Evolutionary conservation across 495 filamentous ascomycete genomes (phyloP), one percentile per base, ranked within the genome.

Genomic region (Letharia lupina): DNA sequence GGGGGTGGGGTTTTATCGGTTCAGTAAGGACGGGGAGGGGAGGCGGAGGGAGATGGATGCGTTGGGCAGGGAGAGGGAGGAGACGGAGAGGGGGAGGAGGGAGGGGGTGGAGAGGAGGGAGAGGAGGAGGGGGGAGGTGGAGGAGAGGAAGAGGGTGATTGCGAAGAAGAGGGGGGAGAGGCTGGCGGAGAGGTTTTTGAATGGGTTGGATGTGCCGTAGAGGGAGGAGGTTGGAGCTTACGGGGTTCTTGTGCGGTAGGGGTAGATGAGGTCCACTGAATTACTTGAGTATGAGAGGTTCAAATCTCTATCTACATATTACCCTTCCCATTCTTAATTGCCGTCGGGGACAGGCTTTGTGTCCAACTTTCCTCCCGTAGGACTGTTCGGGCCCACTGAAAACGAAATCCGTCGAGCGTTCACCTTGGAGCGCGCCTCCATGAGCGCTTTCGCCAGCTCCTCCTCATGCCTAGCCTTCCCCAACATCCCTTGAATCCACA

Each of bases 1-100:
- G 72, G 95, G 94, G 0, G 88, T 89, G 10, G 95, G 91, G 1
- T 98, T 96, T 73, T 97, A 92, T 74, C 81, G 82, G 42, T 98
- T 98, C 72, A 89, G 86, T 37, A 80, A 76, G 67, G 87, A 96
- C 74, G 84, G 84, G 71, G 84, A 77, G 61, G 77, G 77, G 63
- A 78, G 94, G 63, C 75, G 76, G 68, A 73, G 73, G 74, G 88
- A 98, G 82, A 96, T 98, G 91, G 81, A 82, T 74, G 82, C 79
- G 59, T 73, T 98, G 66, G 81, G 82, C 70, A 75, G 69, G 64
- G 86, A 89, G 79, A 77, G 94, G 62, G 70, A 72, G 66, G 82
- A 83, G 72, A 98, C 94, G 63, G 85, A 90, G 77, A 74, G 75
- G 69, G 77, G 80, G 73, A 77, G 87, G 65, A 72, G 74, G 64